Percentiles rank a stretch among this genome's conserved stretches.
These are phyloP conservation scores for Monilinia polystroma DNA, from an alignment of 2,329 filamentous ascomycete species.

Conservation along the genomic window DNA sequence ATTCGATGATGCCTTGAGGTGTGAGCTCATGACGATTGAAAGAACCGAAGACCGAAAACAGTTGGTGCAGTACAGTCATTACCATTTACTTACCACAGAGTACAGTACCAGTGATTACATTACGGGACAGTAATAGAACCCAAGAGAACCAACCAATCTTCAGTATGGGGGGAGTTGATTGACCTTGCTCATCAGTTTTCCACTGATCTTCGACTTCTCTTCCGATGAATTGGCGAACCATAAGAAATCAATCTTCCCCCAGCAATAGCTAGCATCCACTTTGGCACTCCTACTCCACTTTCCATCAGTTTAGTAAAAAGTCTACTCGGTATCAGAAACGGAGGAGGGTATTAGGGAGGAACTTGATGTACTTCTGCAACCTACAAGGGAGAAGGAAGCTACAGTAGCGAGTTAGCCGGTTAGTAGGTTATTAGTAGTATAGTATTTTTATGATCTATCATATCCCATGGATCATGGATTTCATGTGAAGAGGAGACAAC, in stretches of 20 bases:
- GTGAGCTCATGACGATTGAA: constrained; percentile 16
- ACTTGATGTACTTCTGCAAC: constrained; percentile 6
- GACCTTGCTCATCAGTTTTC: constrained; percentile 11
- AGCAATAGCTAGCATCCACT: not conserved
- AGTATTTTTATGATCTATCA: constrained; percentile 18
- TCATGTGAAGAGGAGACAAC: not conserved
- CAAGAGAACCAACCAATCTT: constrained; percentile 1
- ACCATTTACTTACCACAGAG: no score
- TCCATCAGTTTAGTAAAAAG: constrained; percentile 6
- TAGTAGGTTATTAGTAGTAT: not conserved
- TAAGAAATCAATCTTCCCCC: constrained; percentile 3
- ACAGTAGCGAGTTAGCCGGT: not conserved
- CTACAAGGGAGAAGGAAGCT: not conserved
- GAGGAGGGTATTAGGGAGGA: not conserved
- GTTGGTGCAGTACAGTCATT: not conserved
- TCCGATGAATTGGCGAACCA: constrained; percentile 11
- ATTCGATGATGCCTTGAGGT: constrained; percentile 9
- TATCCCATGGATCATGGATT: not conserved
- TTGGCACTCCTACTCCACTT: constrained; percentile 4
- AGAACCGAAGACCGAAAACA: constrained; percentile 3
- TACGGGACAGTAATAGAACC: not conserved
- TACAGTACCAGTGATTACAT: no score
- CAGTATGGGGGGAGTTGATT: not conserved
- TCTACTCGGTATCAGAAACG: constrained; percentile 17
- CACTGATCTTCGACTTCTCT: constrained; percentile 5